Evolutionary conservation across 2,329 filamentous ascomycete species (phyloP), one percentile per base, ranked within the genome.

Genomic region (Pyrenophora seminiperda): DNA sequence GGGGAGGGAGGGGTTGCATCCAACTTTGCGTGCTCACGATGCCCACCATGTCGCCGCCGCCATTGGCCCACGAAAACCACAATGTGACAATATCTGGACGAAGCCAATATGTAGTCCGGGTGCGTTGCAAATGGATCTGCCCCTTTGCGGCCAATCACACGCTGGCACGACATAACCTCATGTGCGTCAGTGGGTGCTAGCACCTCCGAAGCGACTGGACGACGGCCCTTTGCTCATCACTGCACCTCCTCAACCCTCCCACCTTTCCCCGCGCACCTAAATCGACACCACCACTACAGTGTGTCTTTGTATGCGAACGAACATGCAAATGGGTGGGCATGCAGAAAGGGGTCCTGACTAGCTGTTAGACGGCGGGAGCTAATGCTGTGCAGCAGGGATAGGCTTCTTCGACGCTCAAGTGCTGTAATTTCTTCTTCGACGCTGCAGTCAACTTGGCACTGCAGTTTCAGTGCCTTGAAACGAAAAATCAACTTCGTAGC

Each of bases 321-420:
- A 32, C 36, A 47, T 52, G 40, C 24, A 27, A 27, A 39, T 34
- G 20, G 6, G 19, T 19, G 41, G 24, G 42, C 31, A 36, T 34
- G 19, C 37, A 27, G 42, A 54, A 52, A 47, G 48, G 55, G 56
- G 54, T 45, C 49, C 53, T 48, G 34, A 40, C 51, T 56, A 56
- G 43, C 24, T 24, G 20, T 41, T 54, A 56, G 54, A 39, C 41
- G 32, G 39, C 59, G 54, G 59, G 57, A 56, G 34, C 54, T 56
- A 60, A 32, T 31, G 43, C 31, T 39, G 41, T 41, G 27, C 36
- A 14, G 24, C 39, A 47, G 38, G 48, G 50, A 32, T 40, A 29
- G 20, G 19, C 18, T 39, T 32, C 33, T 45, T 29, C 42, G 3
- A 31, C 15, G 30, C 22, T 22, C 22, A 7, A 14, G 41, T 4